Percentiles rank a stretch among this genome's conserved stretches.
Conservation (phyloP, 2,329 filamentous ascomycete genomes). For the Cladophialophora psammophila region DNA sequence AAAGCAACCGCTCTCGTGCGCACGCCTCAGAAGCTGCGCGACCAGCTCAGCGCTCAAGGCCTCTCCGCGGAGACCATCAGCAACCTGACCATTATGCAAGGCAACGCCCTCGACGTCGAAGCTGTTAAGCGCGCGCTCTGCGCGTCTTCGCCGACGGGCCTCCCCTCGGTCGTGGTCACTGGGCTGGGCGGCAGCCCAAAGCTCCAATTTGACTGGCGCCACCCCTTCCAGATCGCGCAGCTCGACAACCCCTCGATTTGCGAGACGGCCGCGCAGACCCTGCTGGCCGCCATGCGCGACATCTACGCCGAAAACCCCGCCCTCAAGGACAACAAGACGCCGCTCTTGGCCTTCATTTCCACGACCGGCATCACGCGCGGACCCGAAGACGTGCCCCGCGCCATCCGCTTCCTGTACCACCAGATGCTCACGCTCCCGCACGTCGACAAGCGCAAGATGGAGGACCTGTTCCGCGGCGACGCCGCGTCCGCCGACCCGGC, state of each 20-base stretch:
- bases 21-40: slow-evolving; percentile 57
- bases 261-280: slow-evolving; percentile 43
- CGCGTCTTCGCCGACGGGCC: slow-evolving; percentile 37
- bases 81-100: slow-evolving; percentile 58
- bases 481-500: slow-evolving; percentile 44
- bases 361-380: slow-evolving; percentile 45
- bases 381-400: slow-evolving; percentile 42
- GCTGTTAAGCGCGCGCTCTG: slow-evolving; percentile 52
- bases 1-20: slow-evolving; percentile 56
- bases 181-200: slow-evolving; percentile 53
- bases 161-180: slow-evolving; percentile 54
- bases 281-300: slow-evolving; percentile 42
- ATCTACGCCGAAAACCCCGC: slow-evolving; percentile 33
- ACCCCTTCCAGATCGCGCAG: slow-evolving; percentile 41
- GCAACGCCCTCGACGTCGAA: slow-evolving; percentile 54
- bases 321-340: slow-evolving; percentile 18
- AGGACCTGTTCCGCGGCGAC: slow-evolving; percentile 44
- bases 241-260: slow-evolving; percentile 49
- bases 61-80: slow-evolving; percentile 47
- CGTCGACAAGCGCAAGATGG: slow-evolving; percentile 49
- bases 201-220: slow-evolving; percentile 40
- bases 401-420: slow-evolving; percentile 47
- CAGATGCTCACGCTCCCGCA: slow-evolving; percentile 44
- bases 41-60: slow-evolving; percentile 50
- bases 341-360: slow-evolving; percentile 45